Percentiles rank a stretch among this genome's conserved stretches.
These are phyloP conservation scores for Trypanosoma melophagium DNA, from an alignment of 208 protist species.

Conservation along the genomic window DNA sequence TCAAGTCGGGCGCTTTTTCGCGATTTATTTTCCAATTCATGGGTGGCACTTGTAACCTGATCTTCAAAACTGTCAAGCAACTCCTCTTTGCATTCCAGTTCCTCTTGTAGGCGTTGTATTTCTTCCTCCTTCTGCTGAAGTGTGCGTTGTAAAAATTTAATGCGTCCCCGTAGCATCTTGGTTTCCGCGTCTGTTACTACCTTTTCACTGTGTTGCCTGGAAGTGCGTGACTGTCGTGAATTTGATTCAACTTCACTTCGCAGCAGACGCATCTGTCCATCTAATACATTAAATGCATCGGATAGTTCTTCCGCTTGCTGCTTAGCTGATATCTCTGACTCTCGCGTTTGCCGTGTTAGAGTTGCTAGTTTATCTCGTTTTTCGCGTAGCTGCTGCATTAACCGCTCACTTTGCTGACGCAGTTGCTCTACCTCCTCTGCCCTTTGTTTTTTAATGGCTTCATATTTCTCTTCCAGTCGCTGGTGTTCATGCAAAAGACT, in stretches of 20 bases:
- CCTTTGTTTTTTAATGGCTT: slow-evolving; percentile 18
- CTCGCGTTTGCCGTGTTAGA: slow-evolving; percentile 22
- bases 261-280: slow-evolving; percentile 33
- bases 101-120: slow-evolving; percentile 22
- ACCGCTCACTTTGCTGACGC: slow-evolving; percentile 28
- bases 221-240: not conserved
- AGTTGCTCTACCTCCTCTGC: slow-evolving; percentile 18
- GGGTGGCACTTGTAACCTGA: not conserved
- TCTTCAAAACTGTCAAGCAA: slow-evolving; percentile 21
- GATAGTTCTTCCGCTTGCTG: slow-evolving; percentile 41
- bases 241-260: slow-evolving; percentile 23
- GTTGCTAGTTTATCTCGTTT: slow-evolving; percentile 21
- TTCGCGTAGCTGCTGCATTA: slow-evolving; percentile 37
- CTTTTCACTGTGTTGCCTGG: not conserved
- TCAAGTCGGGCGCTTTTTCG: slow-evolving; percentile 18
- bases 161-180: slow-evolving; percentile 20
- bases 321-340: slow-evolving; percentile 28
- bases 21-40: slow-evolving; percentile 8
- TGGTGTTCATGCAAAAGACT: slow-evolving; percentile 29
- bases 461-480: slow-evolving; percentile 25
- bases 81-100: slow-evolving; percentile 14
- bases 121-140: slow-evolving; percentile 33
- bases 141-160: slow-evolving; percentile 35
- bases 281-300: slow-evolving; percentile 39
- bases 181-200: not conserved